Evolutionary conservation across 495 filamentous ascomycete species (phyloP).

Genomic region (Penicillium salamii): DNA sequence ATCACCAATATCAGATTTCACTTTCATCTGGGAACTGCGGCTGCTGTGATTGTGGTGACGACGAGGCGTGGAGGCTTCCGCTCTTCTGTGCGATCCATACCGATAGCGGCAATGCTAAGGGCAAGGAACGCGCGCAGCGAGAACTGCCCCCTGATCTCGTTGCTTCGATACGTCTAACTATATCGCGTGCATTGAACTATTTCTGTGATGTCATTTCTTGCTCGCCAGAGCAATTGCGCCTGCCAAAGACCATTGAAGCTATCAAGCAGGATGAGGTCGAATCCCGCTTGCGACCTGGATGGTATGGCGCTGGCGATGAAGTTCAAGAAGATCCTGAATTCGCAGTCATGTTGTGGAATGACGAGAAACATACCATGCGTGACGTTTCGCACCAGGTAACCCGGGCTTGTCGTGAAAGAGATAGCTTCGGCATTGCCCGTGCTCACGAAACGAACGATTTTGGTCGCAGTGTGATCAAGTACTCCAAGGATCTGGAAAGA

Average conservation of each 20-base stretch:
- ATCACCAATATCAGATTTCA: constrained; percentile 81
- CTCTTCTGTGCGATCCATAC: constrained; percentile 94
- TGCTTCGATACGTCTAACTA: constrained; percentile 73
- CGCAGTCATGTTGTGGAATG: constrained; percentile 92
- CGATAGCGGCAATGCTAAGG: constrained; percentile 52
- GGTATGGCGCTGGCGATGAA: constrained; percentile 63
- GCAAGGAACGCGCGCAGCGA: constrained; percentile 54
- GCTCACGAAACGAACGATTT: constrained; percentile 86
- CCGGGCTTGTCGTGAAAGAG: constrained; percentile 75
- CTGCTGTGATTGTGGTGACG: constrained; percentile 95
- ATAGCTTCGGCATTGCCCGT: constrained; percentile 64
- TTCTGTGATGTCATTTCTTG: constrained; percentile 97
- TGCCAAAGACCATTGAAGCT: constrained; percentile 74
- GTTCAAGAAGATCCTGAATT: constrained; percentile 65
- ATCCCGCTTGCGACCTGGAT: constrained; percentile 71
- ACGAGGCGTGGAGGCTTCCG: constrained; percentile 85
- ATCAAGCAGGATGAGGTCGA: constrained; percentile 78
- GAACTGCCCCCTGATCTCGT: constrained; percentile 72
- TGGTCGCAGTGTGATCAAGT: constrained; percentile 78
- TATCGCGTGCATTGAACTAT: constrained; percentile 84
- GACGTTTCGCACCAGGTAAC: constrained; percentile 88
- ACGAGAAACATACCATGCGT: constrained; percentile 95
- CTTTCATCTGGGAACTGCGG: constrained; percentile 87
- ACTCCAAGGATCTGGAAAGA: constrained; percentile 64
- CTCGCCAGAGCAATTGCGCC: constrained; percentile 88